Base-by-base conservation (phyloP, 306 rosid genomes). In the Begonia loranthoides region DNA sequence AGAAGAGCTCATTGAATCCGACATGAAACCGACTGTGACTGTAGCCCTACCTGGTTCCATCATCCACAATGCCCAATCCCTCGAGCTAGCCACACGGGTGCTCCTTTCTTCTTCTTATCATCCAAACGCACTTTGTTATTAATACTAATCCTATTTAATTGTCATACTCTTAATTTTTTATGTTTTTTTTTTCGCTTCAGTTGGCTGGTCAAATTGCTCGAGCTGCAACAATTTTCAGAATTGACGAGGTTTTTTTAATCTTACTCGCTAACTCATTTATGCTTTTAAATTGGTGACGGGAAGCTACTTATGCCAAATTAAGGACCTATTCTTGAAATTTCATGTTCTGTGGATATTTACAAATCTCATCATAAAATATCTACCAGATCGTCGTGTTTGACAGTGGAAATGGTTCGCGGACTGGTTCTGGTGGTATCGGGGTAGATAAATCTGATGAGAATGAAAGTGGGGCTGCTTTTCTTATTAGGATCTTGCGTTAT, bases 151-250 rank as follows among this genome's bases (percentile, higher is more conserved):
- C 2, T 15, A 28, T 41, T 41, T 55, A 9, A 15, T 28, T 52
- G 21, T 21, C 14, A 12, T 54, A 15, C 24, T 39, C 59, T 46
- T 55, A 4, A 43, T 40, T 21, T 17, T 56, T 36, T 49, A 16
- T 38, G 49, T 9, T 15, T 65, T 13, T 50, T 73, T 34, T 13
- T 44, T 50, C 11, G 17, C 61, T 15, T 50, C 73, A 92, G 99
- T 64, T 92, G 74, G 96, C 94, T 70, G 81, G 99, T 65, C 94
- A 83, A 72, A 83, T 92, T 36, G 94, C 99, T 52, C 99, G 99
- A 21, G 99, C 99, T 7, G 87, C 90, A 13, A 83, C 99, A 12
- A 86, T 92, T 80, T 90, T 90, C 63, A 82, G 92, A 68, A 76
- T 90, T 61, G 73, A 86, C 15, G 97, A 92, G 96, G 99, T 89